Evolutionary conservation across 1,284 basidiomycete genomes (phyloP).

Genomic region (Tilletiopsis washingtonensis): DNA sequence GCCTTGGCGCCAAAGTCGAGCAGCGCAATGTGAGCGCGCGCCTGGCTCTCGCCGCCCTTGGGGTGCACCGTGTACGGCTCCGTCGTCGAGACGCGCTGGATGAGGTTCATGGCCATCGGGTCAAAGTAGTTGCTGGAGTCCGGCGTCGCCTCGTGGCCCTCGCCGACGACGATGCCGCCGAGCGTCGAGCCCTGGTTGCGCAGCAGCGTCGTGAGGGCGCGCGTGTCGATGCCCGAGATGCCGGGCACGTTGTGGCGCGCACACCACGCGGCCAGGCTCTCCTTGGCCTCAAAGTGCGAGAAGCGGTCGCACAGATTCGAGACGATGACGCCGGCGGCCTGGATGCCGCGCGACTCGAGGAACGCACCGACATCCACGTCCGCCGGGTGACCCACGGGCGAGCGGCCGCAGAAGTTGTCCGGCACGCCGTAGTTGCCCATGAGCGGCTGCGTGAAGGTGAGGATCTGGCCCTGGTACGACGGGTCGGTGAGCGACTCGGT

Average conservation of each 20-base stretch:
- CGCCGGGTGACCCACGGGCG: conserved; percentile 53
- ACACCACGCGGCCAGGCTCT: conserved; percentile 90
- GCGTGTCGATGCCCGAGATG: conserved; percentile 93
- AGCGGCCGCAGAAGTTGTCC: conserved; percentile 53
- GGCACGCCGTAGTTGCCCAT: conserved; percentile 99
- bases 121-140: conserved; percentile 59
- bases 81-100: conserved; percentile 84
- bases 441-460: conserved; percentile 95
- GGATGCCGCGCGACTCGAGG: conserved; percentile 80
- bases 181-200: conserved; percentile 96
- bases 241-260: conserved; percentile 80
- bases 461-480: conserved; percentile 93
- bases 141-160: conserved; percentile 59
- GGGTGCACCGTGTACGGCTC: conserved; percentile 79
- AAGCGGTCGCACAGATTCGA: conserved; percentile 89
- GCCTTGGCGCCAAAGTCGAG: conserved; percentile 97
- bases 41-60: conserved; percentile 56
- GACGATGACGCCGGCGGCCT: conserved; percentile 87
- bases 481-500: conserved; percentile 99
- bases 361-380: conserved; percentile 50
- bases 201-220: conserved; percentile 84
- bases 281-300: conserved; percentile 88
- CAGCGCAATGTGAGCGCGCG: conserved; percentile 73
- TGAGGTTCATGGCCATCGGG: conserved; percentile 82
- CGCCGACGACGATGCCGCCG: conserved; percentile 77